A percentile compares a stretch with the other conserved stretches of the same genome.
Evolutionary conservation across 108 stramenopile species (phyloP).

Genomic region (Nitzschia sp.): DNA sequence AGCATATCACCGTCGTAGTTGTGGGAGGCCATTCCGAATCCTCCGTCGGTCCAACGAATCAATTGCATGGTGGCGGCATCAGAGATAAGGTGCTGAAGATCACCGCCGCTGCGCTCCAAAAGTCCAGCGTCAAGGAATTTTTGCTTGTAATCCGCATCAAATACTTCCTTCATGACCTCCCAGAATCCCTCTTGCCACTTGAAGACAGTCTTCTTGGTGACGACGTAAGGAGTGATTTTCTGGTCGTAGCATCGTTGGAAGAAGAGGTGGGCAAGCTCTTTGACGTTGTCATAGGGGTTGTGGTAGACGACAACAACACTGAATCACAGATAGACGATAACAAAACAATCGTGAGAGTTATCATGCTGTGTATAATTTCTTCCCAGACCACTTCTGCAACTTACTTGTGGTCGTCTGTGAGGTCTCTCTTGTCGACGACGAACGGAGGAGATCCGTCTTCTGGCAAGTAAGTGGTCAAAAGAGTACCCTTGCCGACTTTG

Average conservation of each 20-base stretch:
- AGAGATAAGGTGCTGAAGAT: conserved; percentile 93
- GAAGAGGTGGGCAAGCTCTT: conserved; percentile 91
- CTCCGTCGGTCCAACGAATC: conserved; percentile 97
- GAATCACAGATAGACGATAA: not conserved
- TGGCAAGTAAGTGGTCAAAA: conserved; percentile 93
- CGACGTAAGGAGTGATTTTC: conserved; percentile 93
- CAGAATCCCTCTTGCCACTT: conserved; percentile 99
- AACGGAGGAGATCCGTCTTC: conserved; percentile 81
- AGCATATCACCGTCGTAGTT: conserved; percentile 96
- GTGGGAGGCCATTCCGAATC: conserved; percentile 97
- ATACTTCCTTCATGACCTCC: conserved; percentile 91
- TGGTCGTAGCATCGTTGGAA: conserved; percentile 89
- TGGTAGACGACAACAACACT: conserved; percentile 93
- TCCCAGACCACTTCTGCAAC: conserved; percentile 1
- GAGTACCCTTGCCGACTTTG: conserved; percentile 85
- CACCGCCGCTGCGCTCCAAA: conserved; percentile 86
- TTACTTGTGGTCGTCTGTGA: conserved; percentile 87
- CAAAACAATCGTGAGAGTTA: conserved; percentile 7
- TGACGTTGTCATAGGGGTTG: conserved; percentile 97
- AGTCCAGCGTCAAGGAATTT: conserved; percentile 63
- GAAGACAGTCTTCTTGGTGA: conserved; percentile 99
- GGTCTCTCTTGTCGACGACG: conserved; percentile 92
- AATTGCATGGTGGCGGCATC: conserved; percentile 98
- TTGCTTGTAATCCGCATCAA: conserved; percentile 89
- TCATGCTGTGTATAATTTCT: too few species aligned